These are phyloP conservation scores for Fusarium neocosmosporiellum DNA, from an alignment of 2,329 filamentous ascomycete species.

Conservation along the genomic window DNA sequence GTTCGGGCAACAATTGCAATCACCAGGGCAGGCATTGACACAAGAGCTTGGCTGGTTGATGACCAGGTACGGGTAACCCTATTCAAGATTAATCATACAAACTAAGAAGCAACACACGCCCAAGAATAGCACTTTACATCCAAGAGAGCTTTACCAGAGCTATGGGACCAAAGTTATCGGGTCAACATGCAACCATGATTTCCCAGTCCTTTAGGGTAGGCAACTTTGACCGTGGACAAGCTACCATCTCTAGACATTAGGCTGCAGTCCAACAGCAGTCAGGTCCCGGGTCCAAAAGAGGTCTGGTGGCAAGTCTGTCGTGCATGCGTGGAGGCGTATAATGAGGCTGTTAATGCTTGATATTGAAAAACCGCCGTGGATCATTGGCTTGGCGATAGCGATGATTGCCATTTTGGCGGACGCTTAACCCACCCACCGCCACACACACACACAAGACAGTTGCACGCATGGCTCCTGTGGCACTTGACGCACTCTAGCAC, in stretches of 20 bases:
- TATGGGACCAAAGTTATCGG: neutral
- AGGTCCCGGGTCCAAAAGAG: neutral
- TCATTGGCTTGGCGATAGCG: neutral
- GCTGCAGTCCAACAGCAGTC: slow-evolving; percentile 4
- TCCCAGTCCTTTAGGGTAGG: neutral
- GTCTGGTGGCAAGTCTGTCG: slow-evolving; percentile 8
- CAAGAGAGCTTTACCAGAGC: neutral
- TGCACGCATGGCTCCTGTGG: neutral
- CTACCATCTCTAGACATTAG: neutral
- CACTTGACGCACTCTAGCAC: neutral
- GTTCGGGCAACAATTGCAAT: neutral
- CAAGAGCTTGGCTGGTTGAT: neutral
- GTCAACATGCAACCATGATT: neutral
- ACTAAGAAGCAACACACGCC: neutral
- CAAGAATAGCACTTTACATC: no score
- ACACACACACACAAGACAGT: neutral
- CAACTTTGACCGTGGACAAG: neutral
- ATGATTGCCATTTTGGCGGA: neutral
- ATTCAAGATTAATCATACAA: neutral
- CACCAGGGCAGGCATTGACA: neutral
- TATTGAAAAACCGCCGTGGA: neutral
- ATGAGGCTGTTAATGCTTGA: neutral
- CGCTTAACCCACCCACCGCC: neutral
- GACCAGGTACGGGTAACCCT: neutral
- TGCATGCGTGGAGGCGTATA: slow-evolving; percentile 22